phyloP scores from a whole-genome alignment of 768 basidiomycete genomes.

The Xerocomus spinulosus region DNA sequence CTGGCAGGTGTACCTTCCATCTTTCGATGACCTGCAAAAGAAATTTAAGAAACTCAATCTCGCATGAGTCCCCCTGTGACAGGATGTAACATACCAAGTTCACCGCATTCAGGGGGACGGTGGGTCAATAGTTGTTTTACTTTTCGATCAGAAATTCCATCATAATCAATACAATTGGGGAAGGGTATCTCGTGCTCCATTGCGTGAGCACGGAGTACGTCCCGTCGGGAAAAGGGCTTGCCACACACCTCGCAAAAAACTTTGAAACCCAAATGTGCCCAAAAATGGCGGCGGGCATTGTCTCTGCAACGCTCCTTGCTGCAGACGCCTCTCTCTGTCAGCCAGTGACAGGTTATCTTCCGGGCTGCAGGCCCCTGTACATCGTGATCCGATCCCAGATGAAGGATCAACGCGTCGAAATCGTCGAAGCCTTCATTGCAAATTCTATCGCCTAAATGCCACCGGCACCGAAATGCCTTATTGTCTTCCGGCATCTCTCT shows the following conservation, averaged over 20 bases:
- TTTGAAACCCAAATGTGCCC: not conserved
- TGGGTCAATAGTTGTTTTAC: too few relatives aligned
- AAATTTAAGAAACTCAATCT: too few relatives aligned
- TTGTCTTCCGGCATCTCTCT: not conserved
- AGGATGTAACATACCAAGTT: too few relatives aligned
- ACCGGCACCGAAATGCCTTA: not conserved
- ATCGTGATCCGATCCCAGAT: not conserved
- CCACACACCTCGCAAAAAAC: not conserved
- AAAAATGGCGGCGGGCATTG: conserved; percentile 7
- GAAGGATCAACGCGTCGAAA: conserved; percentile 8
- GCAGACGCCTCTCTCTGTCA: not conserved
- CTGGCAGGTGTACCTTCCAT: too few relatives aligned
- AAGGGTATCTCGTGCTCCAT: too few relatives aligned
- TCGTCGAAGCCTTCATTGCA: not conserved
- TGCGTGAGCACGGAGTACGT: conserved; percentile 1
- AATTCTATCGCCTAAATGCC: not conserved
- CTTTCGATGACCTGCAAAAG: too few relatives aligned
- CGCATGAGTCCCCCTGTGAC: too few relatives aligned
- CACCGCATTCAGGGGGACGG: too few relatives aligned
- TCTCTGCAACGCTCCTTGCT: not conserved
- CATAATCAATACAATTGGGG: too few relatives aligned
- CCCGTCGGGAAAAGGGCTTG: conserved; percentile 2
- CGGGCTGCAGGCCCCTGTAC: not conserved
- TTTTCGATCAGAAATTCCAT: too few relatives aligned
- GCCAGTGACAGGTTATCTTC: conserved; percentile 8